These are phyloP conservation scores for Oidiodendron maius DNA, from an alignment of 495 filamentous ascomycete species.

Conservation along the genomic window DNA sequence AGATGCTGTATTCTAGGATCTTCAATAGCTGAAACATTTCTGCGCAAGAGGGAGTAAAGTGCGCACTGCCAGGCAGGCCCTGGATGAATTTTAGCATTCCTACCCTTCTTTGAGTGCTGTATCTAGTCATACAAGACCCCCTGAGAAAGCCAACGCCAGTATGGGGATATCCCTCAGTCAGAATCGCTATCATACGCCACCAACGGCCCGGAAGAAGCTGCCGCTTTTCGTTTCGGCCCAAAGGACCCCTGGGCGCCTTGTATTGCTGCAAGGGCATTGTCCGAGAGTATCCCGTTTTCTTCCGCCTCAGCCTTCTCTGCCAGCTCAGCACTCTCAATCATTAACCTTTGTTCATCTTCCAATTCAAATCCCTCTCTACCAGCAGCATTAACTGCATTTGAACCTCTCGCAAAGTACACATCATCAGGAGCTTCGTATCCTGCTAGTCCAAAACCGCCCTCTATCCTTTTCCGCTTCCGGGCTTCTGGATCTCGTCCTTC, in stretches of 20 bases:
- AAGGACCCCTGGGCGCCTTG: slow-evolving; percentile 44
- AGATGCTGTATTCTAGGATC: slow-evolving; percentile 91
- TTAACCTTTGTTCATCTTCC: slow-evolving; percentile 39
- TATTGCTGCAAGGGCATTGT: slow-evolving; percentile 69
- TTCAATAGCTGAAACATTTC: slow-evolving; percentile 60
- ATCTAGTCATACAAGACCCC: no score
- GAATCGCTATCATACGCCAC: slow-evolving; percentile 88
- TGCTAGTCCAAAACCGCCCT: slow-evolving; percentile 80
- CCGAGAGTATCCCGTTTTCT: slow-evolving; percentile 69
- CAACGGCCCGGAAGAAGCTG: slow-evolving; percentile 56
- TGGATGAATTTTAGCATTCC: no score
- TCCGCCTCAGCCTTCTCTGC: slow-evolving; percentile 33
- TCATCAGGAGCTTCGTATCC: slow-evolving; percentile 95
- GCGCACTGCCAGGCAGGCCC: no score
- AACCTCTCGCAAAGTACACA: slow-evolving; percentile 76
- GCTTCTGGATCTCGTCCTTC: slow-evolving; percentile 87
- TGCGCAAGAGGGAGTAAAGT: neutral
- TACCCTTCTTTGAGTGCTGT: neutral
- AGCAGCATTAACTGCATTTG: slow-evolving; percentile 51
- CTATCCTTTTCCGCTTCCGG: slow-evolving; percentile 80
- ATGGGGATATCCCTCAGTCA: slow-evolving; percentile 39
- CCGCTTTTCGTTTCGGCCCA: slow-evolving; percentile 39
- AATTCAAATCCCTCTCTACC: slow-evolving; percentile 44
- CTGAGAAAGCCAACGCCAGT: slow-evolving; percentile 11
- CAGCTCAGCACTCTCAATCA: slow-evolving; percentile 47